phyloP scores from a whole-genome alignment of 2,329 filamentous ascomycete species.

The Alternaria sp. region DNA sequence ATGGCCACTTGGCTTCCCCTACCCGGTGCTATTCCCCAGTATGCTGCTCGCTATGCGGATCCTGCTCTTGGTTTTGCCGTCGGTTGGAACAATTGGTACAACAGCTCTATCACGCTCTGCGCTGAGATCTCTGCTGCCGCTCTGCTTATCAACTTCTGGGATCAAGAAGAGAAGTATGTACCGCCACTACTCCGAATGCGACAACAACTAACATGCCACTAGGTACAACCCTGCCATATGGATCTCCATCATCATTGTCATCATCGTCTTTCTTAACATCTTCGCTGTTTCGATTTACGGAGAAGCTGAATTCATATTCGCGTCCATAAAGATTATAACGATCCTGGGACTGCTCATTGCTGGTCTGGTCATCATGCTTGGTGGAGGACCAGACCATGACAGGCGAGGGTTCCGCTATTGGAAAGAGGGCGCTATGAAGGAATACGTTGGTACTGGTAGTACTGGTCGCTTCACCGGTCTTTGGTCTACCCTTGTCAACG shows the following conservation, averaged over 20 bases:
- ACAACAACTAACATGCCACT: conserved; percentile 1
- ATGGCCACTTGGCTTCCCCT: conserved; percentile 55
- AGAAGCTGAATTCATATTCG: conserved; percentile 60
- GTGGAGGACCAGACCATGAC: conserved; percentile 47
- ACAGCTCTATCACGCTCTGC: conserved; percentile 47
- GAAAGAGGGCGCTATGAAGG: conserved; percentile 66
- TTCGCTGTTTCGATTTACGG: conserved; percentile 52
- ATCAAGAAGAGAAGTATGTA: conserved; percentile 34
- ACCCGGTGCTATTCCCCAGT: conserved; percentile 49
- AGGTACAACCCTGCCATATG: conserved; percentile 38
- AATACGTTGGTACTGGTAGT: conserved; percentile 60
- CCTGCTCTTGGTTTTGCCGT: conserved; percentile 50
- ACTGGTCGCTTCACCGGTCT: conserved; percentile 72
- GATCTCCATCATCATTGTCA: conserved; percentile 48
- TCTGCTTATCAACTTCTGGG: conserved; percentile 47
- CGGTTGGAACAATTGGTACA: conserved; percentile 43
- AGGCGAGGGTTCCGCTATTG: conserved; percentile 72
- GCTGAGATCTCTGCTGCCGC: conserved; percentile 49
- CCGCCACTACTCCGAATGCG: too few relatives aligned
- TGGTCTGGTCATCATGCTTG: conserved; percentile 48
- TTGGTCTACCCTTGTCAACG: conserved; percentile 64
- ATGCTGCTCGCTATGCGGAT: conserved; percentile 56
- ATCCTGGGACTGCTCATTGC: conserved; percentile 45
- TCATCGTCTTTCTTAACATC: conserved; percentile 47
- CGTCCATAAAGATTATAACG: conserved; percentile 59